Evolutionary conservation across 768 basidiomycete genomes (phyloP).

Genomic region (Auricularia cornea): DNA sequence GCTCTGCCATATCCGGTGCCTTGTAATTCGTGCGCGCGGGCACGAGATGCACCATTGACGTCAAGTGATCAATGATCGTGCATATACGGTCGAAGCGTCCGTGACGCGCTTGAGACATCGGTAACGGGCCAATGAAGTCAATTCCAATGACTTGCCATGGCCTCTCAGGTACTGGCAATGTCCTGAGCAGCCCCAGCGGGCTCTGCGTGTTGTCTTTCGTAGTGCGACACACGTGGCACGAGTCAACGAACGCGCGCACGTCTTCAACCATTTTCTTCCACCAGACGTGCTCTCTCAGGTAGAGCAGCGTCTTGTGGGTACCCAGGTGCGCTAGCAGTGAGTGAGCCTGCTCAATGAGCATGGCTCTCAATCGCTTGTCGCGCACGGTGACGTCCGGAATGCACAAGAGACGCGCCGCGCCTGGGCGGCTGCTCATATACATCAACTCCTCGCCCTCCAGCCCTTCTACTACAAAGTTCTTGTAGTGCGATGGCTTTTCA

Average conservation of each 20-base stretch:
- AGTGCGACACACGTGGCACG: slow-evolving; percentile 15
- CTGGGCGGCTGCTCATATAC: neutral
- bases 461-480: slow-evolving; percentile 4
- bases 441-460: neutral
- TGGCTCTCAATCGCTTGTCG: slow-evolving; percentile 1
- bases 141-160: slow-evolving; percentile 23
- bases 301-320: slow-evolving; percentile 11
- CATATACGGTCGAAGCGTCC: slow-evolving; percentile 17
- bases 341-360: slow-evolving; percentile 17
- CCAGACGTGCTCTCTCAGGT: slow-evolving; percentile 22
- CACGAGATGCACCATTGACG: slow-evolving; percentile 19
- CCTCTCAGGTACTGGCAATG: slow-evolving; percentile 14
- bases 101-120: slow-evolving; percentile 14
- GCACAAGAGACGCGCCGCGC: neutral
- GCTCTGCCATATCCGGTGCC: slow-evolving; percentile 26
- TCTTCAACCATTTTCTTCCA: slow-evolving; percentile 30
- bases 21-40: slow-evolving; percentile 22
- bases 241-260: slow-evolving; percentile 17
- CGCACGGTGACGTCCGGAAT: slow-evolving; percentile 4
- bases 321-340: slow-evolving; percentile 33
- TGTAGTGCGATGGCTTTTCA: neutral
- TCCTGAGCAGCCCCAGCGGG: slow-evolving; percentile 17
- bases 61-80: slow-evolving; percentile 18
- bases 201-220: slow-evolving; percentile 14
- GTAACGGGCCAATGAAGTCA: slow-evolving; percentile 19